Evolutionary conservation across 2,329 filamentous ascomycete genomes (phyloP), one percentile per base, ranked within the genome.

Genomic region (Epicoccum nigrum): DNA sequence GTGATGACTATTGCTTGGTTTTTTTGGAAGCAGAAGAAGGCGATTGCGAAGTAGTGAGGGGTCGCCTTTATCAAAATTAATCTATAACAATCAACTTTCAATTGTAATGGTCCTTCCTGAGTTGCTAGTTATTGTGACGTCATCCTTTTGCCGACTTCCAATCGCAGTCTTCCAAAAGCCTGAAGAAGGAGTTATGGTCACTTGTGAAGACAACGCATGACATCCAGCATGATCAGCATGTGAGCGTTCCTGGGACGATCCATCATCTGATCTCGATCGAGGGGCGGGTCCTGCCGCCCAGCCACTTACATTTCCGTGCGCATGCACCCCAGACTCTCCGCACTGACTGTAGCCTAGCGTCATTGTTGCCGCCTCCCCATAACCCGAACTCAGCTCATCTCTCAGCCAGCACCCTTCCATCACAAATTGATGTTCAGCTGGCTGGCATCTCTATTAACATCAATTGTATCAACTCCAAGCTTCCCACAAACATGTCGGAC

Each of bases 321-420:
- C 58, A 59, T 57, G 62, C 53, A 63, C 60, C 61, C 61, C 63
- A 42, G 54, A 56, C 6, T 60, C 55, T 59, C 56, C 53, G 45
- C 56, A 45, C 40, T 20, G 34, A 42, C 49, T 46, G 49, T 42
- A 46, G 42, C 42, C 49, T 59, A 51, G 54, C 51, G 54, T 58
- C 56, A 49, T 55, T 57, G 44, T 55, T 47, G 43, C 40, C 53
- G 39, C 37, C 43, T 43, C 25, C 51, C 39, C 41, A 31, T n/a
- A n/a, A 40, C 31, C 31, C 32, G 30, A 40, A 30, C n/a, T 41
- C 45, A 31, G 34, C 50, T 45, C 23, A 21, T 16, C 28, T 28
- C 23, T 44, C 33, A n/a, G n/a, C n/a, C n/a, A 17, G 25, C 40
- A 45, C 48, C 51, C 51, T 9, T 50, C 38, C 45, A 51, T 53